phyloP scores from a whole-genome alignment of 768 basidiomycete species.

The Paxillus rubicundulus region DNA sequence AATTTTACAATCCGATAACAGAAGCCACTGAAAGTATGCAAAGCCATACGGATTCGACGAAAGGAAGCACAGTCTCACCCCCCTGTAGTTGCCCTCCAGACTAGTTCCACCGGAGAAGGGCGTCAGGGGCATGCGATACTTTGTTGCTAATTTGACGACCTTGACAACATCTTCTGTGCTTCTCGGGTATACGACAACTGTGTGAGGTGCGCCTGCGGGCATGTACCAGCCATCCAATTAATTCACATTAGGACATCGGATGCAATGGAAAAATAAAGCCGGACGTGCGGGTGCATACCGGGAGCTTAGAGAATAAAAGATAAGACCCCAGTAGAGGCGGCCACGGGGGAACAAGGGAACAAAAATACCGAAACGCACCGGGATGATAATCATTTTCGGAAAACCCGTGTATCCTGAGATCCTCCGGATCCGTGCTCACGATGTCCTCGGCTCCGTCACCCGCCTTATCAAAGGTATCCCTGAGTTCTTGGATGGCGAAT shows the following conservation, averaged over 20 bases:
- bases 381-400: conserved; percentile 51
- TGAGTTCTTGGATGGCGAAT: conserved; percentile 51
- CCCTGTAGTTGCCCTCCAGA: conserved; percentile 73
- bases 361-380: conserved; percentile 33
- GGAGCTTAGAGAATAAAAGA: no score
- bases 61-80: conserved; percentile 40
- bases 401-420: conserved; percentile 53
- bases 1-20: not conserved
- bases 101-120: conserved; percentile 82
- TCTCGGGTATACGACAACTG: conserved; percentile 61
- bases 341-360: not conserved
- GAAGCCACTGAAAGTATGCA: not conserved
- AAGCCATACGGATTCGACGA: not conserved
- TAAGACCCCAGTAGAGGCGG: no score
- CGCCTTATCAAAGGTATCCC: conserved; percentile 29
- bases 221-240: not conserved
- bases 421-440: conserved; percentile 51
- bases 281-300: not conserved
- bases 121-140: conserved; percentile 73
- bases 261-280: not conserved
- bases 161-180: conserved; percentile 80
- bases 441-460: conserved; percentile 14
- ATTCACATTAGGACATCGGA: not conserved
- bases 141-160: conserved; percentile 71
- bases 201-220: conserved; percentile 43